Percentiles rank a stretch among this genome's conserved stretches.
Conservation (phyloP, 768 basidiomycete species). For the Termitomyces sp. region DNA sequence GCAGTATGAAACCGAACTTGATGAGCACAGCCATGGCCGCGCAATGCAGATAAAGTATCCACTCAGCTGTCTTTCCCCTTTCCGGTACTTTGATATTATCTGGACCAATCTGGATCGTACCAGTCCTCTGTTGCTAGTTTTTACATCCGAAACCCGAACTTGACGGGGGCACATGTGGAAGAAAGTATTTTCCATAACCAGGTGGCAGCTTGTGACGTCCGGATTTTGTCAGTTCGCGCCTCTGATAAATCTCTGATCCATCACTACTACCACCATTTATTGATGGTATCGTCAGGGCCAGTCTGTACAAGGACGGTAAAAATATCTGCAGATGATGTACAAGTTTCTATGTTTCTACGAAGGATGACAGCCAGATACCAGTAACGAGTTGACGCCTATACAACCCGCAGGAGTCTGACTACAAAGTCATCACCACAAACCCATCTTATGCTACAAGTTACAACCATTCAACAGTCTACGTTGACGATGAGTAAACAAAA, state of each 20-base stretch:
- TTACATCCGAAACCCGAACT: neutral
- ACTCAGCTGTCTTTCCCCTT: neutral
- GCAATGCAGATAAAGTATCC: neutral
- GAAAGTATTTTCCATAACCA: neutral
- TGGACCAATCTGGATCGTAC: neutral
- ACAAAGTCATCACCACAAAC: neutral
- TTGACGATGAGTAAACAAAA: neutral
- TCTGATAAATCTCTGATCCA: neutral
- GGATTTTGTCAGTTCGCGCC: slow-evolving; percentile 1
- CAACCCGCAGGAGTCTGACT: neutral
- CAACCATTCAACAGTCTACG: slow-evolving; percentile 46
- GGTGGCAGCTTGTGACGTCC: neutral
- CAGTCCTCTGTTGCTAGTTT: neutral
- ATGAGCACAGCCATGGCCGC: neutral
- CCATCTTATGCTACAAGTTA: slow-evolving; percentile 14
- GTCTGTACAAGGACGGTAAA: neutral
- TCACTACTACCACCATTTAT: neutral
- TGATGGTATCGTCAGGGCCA: slow-evolving; percentile 7
- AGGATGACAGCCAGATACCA: neutral
- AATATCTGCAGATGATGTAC: neutral
- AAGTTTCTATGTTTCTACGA: neutral
- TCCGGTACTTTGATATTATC: neutral
- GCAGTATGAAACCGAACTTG: slow-evolving; percentile 1
- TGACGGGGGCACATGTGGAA: neutral
- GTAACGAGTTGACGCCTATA: neutral